Evolutionary conservation across 768 basidiomycete genomes (phyloP).

Genomic region (Mycena crocata): DNA sequence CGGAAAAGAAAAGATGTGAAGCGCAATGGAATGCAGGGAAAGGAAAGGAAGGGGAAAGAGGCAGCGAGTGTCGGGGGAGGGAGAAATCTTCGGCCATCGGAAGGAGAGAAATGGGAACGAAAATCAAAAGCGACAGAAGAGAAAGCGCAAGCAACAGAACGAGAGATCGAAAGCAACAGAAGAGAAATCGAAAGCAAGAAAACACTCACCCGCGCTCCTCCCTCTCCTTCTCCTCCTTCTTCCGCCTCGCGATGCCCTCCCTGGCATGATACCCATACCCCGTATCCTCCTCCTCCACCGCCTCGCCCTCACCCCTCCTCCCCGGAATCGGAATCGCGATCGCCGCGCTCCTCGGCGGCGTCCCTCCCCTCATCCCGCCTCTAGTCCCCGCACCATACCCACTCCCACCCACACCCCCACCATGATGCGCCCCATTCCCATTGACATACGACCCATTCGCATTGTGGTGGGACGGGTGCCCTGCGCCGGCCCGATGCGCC

Average conservation of each 20-base stretch:
- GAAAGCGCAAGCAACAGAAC: too few species aligned
- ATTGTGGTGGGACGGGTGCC: not conserved
- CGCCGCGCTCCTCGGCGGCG: slow-evolving; percentile 19
- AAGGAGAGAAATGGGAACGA: too few species aligned
- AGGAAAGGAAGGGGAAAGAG: not conserved
- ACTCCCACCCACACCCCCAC: too few species aligned
- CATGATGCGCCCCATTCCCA: not conserved
- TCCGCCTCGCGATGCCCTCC: slow-evolving; percentile 30
- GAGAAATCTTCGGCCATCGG: too few species aligned
- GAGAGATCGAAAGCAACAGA: too few species aligned
- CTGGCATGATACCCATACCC: slow-evolving; percentile 26
- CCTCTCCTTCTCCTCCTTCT: slow-evolving; percentile 21
- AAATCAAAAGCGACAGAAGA: too few species aligned
- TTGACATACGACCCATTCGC: not conserved
- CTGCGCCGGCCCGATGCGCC: slow-evolving; percentile 14
- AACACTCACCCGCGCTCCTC: not conserved
- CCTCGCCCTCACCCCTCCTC: not conserved
- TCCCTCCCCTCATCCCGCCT: slow-evolving; percentile 1
- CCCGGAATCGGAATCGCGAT: slow-evolving; percentile 20
- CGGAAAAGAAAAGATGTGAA: too few species aligned
- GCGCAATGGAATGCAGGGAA: too few species aligned
- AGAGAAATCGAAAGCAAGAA: not conserved
- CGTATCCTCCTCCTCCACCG: slow-evolving; percentile 15
- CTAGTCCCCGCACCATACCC: not conserved
- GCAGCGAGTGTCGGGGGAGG: not conserved